Percentiles rank a stretch among this genome's conserved stretches.
Evolutionary conservation across 2,329 filamentous ascomycete genomes (phyloP).

Genomic region (Verticillium isaacii): DNA sequence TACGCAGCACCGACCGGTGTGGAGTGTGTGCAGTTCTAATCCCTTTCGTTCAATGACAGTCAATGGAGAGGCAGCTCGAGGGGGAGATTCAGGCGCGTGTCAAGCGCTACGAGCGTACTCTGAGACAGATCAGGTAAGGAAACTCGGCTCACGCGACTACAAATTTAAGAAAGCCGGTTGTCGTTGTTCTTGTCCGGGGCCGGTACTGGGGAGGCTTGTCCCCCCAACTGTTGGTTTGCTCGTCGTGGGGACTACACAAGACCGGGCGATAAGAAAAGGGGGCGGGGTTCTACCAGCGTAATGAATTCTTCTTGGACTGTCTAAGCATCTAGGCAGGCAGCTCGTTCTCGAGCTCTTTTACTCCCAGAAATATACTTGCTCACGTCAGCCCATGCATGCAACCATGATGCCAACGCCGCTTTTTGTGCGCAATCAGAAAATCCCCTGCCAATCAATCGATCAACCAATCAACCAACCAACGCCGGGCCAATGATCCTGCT

Average conservation of each 20-base stretch:
- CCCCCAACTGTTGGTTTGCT: too few species aligned
- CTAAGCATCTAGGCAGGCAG: neutral
- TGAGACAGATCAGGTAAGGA: too few species aligned
- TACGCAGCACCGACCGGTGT: neutral
- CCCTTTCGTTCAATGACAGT: neutral
- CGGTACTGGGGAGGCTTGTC: too few species aligned
- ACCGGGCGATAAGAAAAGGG: neutral
- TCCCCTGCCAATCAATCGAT: neutral
- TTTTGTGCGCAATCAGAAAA: neutral
- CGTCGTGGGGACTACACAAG: too few species aligned
- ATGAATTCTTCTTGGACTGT: neutral
- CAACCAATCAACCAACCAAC: constrained; percentile 1
- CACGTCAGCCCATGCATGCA: neutral
- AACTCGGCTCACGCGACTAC: too few species aligned
- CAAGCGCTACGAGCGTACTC: too few species aligned
- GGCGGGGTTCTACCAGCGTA: neutral
- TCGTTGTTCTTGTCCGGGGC: too few species aligned
- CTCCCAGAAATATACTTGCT: neutral
- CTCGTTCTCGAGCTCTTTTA: neutral
- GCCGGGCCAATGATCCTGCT: neutral
- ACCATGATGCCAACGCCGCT: neutral
- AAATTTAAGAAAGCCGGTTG: too few species aligned
- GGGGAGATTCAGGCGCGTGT: neutral
- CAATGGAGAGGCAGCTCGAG: neutral
- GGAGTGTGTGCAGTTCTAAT: neutral